Conservation (phyloP, 768 basidiomycete species). For the Clavaria fumosa region DNA sequence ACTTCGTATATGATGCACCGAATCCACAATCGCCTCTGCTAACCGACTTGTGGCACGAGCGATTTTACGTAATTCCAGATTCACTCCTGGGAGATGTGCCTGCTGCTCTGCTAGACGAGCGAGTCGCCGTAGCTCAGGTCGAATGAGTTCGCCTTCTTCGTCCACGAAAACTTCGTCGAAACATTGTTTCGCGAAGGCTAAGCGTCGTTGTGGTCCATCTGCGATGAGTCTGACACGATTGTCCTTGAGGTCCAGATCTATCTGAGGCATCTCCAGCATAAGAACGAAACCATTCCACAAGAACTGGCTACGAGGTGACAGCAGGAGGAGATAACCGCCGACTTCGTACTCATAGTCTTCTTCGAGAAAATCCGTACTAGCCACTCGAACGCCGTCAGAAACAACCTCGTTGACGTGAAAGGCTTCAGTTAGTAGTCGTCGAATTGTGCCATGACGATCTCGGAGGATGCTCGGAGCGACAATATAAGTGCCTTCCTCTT, state of each 20-base stretch:
- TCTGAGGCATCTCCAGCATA: constrained; percentile 54
- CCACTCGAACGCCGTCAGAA: constrained; percentile 34
- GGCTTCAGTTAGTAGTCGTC: constrained; percentile 68
- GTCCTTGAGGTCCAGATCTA: constrained; percentile 76
- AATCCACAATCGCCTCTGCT: constrained; percentile 85
- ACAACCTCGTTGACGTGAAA: constrained; percentile 61
- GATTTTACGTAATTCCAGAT: constrained; percentile 82
- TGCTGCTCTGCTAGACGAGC: constrained; percentile 60
- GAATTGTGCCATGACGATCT: constrained; percentile 61
- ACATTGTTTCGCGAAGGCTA: constrained; percentile 60
- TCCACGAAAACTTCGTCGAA: constrained; percentile 57
- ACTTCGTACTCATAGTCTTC: constrained; percentile 37
- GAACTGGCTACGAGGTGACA: constrained; percentile 78
- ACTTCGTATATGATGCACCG: constrained; percentile 72
- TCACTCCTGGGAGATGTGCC: constrained; percentile 82
- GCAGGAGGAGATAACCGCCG: constrained; percentile 63
- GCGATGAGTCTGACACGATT: constrained; percentile 85
- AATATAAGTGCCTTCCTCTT: constrained; percentile 86
- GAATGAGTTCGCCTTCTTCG: constrained; percentile 42
- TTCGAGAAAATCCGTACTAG: constrained; percentile 25
- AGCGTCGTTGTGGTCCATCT: constrained; percentile 68
- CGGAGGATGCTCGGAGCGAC: constrained; percentile 66
- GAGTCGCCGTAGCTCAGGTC: constrained; percentile 26
- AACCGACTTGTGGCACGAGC: constrained; percentile 78
- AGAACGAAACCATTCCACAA: constrained; percentile 86